A percentile compares a stretch with the other conserved stretches of the same genome.
phyloP scores from a whole-genome alignment of 202 grass and related monocot species.

The Cymbopogon flexuosus region DNA sequence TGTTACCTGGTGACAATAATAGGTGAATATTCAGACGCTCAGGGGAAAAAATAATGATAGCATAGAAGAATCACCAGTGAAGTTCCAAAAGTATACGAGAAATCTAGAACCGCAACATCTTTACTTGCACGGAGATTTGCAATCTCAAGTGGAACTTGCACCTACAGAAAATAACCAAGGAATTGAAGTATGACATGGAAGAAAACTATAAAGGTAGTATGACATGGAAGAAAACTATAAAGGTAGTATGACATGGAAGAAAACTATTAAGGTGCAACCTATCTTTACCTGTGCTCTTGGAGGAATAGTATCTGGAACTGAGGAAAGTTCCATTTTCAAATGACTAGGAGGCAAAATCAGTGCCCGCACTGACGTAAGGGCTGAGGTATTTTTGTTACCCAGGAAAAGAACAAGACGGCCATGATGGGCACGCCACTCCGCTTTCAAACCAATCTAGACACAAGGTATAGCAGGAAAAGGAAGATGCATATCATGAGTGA shows the following conservation, averaged over 20 bases:
- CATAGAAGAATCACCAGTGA: constrained; percentile 39
- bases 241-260: neutral
- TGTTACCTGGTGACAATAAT: constrained; percentile 30
- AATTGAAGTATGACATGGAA: constrained; percentile 5
- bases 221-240: too few species aligned
- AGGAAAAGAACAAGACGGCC: constrained; percentile 88
- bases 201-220: neutral
- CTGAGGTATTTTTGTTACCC: constrained; percentile 94
- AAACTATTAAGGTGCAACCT: constrained; percentile 2
- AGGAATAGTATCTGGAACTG: constrained; percentile 88
- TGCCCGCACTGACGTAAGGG: constrained; percentile 57
- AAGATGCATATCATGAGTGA: neutral
- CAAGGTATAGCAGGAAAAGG: constrained; percentile 14
- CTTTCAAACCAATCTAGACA: constrained; percentile 91
- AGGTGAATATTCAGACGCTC: neutral
- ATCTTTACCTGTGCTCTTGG: constrained; percentile 82
- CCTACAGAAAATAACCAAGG: constrained; percentile 44
- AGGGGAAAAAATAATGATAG: constrained; percentile 16
- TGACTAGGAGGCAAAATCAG: constrained; percentile 81
- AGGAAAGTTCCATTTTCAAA: constrained; percentile 81
- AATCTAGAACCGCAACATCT: constrained; percentile 98
- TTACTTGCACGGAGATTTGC: constrained; percentile 84
- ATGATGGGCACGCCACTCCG: constrained; percentile 87
- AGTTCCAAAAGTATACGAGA: constrained; percentile 90
- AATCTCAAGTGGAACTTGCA: constrained; percentile 94